phyloP scores from a whole-genome alignment of 139 green algal species.

The Chlamydomonas schloesseri region DNA sequence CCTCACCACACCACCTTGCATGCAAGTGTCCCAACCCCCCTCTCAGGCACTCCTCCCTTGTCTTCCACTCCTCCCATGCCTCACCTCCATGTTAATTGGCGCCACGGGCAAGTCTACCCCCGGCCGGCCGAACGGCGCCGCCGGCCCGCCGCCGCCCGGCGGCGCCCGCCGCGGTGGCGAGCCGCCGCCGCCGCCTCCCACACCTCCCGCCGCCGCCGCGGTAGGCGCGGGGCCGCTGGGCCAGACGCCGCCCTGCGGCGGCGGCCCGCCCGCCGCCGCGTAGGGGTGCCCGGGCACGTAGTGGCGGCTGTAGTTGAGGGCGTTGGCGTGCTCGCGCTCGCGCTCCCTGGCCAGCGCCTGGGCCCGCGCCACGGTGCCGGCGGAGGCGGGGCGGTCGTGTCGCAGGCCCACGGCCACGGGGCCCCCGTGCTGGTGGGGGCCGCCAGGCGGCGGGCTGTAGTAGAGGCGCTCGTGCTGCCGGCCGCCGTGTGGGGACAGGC shows the following conservation, averaged over 20 bases:
- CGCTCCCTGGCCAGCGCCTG: background rate
- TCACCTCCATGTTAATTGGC: conserved; percentile 6
- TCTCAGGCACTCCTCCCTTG: too few species aligned
- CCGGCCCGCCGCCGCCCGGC: background rate
- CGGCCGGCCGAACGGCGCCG: conserved; percentile 2
- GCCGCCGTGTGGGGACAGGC: too few species aligned
- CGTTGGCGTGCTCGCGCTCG: background rate
- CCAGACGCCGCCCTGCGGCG: background rate
- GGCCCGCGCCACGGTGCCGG: background rate
- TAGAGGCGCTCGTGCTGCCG: too few species aligned
- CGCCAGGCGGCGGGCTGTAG: too few species aligned
- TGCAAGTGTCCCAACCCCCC: too few species aligned
- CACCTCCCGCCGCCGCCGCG: background rate
- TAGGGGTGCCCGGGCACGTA: conserved; percentile 10
- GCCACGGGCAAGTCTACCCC: background rate
- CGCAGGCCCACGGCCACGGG: background rate
- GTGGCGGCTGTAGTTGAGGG: background rate
- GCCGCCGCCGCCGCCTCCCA: background rate
- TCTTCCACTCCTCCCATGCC: background rate
- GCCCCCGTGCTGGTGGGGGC: background rate
- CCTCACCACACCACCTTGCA: too few species aligned
- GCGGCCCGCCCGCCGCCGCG: background rate
- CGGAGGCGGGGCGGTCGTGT: conserved; percentile 4
- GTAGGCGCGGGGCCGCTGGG: background rate
- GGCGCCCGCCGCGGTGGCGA: background rate